phyloP scores from a whole-genome alignment of 768 basidiomycete genomes.

The Imleria badia region DNA sequence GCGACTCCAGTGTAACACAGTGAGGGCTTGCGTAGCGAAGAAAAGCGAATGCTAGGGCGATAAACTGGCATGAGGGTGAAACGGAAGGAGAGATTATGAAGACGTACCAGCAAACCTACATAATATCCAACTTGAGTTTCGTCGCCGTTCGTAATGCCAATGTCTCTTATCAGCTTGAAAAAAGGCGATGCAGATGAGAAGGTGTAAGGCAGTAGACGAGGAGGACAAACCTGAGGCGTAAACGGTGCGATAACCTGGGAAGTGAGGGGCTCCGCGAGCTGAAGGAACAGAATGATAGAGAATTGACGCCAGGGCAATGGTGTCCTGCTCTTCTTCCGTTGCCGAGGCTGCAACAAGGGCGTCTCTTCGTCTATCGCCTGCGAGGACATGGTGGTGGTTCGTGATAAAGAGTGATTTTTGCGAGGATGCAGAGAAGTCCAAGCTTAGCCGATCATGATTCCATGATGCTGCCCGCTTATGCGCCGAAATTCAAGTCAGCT shows the following conservation, averaged over 20 bases:
- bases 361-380: constrained; percentile 57
- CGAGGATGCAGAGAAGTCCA: not conserved
- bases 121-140: constrained; percentile 74
- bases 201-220: not conserved
- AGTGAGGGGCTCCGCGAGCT: constrained; percentile 76
- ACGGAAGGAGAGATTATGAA: not conserved
- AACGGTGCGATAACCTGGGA: constrained; percentile 77
- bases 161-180: constrained; percentile 57
- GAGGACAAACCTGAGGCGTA: constrained; percentile 57
- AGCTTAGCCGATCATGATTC: too few species aligned
- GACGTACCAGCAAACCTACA: constrained; percentile 66
- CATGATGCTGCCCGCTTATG: too few species aligned
- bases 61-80: not conserved
- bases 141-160: constrained; percentile 68
- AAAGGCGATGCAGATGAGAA: not conserved
- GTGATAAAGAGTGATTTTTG: constrained; percentile 4
- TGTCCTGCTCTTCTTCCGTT: constrained; percentile 42
- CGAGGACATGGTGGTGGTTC: constrained; percentile 23
- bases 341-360: constrained; percentile 45
- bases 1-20: constrained; percentile 74
- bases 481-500: too few species aligned
- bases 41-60: constrained; percentile 69
- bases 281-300: constrained; percentile 65
- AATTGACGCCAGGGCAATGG: constrained; percentile 73
- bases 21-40: constrained; percentile 69